Evolutionary conservation across 1,284 basidiomycete genomes (phyloP).

Genomic region (Phaffia rhodozyma): DNA sequence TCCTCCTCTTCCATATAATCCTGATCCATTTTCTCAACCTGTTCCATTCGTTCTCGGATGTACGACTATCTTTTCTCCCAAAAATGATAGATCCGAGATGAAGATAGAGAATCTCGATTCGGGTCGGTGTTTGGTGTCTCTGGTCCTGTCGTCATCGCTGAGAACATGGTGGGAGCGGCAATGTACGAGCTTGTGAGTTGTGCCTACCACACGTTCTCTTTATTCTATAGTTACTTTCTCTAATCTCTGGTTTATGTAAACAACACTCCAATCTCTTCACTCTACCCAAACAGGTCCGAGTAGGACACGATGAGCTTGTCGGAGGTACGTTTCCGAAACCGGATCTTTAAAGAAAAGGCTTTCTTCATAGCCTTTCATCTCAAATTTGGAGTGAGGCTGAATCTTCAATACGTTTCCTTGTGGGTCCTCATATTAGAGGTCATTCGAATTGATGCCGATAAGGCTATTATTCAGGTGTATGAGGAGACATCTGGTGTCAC

Average conservation of each 20-base stretch:
- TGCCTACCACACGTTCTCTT: not conserved
- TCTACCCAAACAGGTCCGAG: slow-evolving; percentile 44
- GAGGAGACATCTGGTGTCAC: slow-evolving; percentile 97
- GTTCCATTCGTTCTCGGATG: not conserved
- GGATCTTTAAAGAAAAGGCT: not conserved
- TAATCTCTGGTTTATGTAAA: not conserved
- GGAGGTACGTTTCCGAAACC: slow-evolving; percentile 49
- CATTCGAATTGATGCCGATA: slow-evolving; percentile 90
- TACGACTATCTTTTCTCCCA: not conserved
- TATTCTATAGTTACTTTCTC: not conserved
- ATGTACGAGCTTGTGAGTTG: slow-evolving; percentile 76
- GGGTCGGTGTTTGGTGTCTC: slow-evolving; percentile 90
- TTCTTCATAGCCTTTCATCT: not conserved
- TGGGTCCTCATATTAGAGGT: slow-evolving; percentile 54
- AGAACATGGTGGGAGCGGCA: slow-evolving; percentile 89
- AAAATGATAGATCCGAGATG: slow-evolving; percentile 53
- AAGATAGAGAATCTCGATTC: slow-evolving; percentile 76
- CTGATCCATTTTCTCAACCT: not conserved
- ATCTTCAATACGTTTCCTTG: slow-evolving; percentile 2
- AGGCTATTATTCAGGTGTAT: slow-evolving; percentile 99
- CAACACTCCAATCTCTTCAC: not conserved
- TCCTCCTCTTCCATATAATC: not conserved
- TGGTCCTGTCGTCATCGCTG: slow-evolving; percentile 90
- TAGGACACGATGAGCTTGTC: slow-evolving; percentile 93
- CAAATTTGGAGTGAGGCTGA: too few relatives aligned